phyloP scores from a whole-genome alignment of 495 filamentous ascomycete genomes.

The Penicillium daleae region DNA sequence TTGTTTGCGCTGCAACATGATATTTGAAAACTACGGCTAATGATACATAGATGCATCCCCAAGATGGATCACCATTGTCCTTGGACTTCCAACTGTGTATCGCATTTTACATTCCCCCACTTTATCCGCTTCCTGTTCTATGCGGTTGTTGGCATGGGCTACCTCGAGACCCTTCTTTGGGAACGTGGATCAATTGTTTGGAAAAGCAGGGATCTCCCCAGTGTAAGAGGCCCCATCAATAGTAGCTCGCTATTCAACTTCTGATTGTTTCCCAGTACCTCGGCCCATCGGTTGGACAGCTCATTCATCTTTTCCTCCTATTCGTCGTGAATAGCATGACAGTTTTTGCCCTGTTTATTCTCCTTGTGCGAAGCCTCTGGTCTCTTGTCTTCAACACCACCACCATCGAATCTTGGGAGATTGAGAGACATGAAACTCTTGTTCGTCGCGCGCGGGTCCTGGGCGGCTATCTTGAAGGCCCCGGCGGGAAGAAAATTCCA shows the following conservation, averaged over 20 bases:
- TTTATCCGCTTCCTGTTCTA: slow-evolving; percentile 89
- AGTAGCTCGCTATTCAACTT: not conserved
- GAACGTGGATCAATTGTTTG: slow-evolving; percentile 65
- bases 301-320: slow-evolving; percentile 69
- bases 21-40: slow-evolving; percentile 3
- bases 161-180: slow-evolving; percentile 63
- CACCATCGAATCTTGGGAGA: slow-evolving; percentile 93
- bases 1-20: not conserved
- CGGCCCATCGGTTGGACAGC: slow-evolving; percentile 66
- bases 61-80: slow-evolving; percentile 99
- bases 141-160: slow-evolving; percentile 67
- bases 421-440: slow-evolving; percentile 80
- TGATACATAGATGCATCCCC: slow-evolving; percentile 71
- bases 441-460: slow-evolving; percentile 61
- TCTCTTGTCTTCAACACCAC: slow-evolving; percentile 66
- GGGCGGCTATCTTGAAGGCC: slow-evolving; percentile 63
- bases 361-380: slow-evolving; percentile 65
- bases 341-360: slow-evolving; percentile 65
- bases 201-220: slow-evolving; percentile 67
- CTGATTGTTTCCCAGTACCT: slow-evolving; percentile 61
- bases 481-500: slow-evolving; percentile 57
- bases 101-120: slow-evolving; percentile 84
- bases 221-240: slow-evolving; percentile 45
- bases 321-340: slow-evolving; percentile 62
- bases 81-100: slow-evolving; percentile 94